Conservation (phyloP, 352 stramenopile species). For the Phytophthora macrochlamydospora region DNA sequence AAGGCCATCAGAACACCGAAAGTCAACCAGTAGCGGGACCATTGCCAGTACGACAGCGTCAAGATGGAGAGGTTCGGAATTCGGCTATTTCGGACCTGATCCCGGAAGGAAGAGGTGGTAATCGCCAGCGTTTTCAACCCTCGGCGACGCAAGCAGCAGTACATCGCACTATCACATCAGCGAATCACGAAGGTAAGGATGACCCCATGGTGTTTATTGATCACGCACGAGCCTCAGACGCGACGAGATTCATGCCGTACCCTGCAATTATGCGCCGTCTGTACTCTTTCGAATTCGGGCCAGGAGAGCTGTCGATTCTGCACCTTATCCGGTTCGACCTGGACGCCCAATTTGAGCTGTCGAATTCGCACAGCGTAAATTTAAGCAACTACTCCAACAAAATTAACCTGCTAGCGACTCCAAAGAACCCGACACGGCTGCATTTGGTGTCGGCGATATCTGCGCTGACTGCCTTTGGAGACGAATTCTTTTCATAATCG, state of each 20-base stretch:
- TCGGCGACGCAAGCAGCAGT: not conserved
- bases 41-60: not conserved
- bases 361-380: not conserved
- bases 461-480: not conserved
- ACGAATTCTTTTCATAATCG: not conserved
- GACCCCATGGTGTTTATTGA: not conserved
- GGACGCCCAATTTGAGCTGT: not conserved
- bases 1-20: not conserved
- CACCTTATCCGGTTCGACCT: not conserved
- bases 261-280: not conserved
- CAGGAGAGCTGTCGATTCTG: not conserved
- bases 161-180: not conserved
- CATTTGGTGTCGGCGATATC: not conserved
- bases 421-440: not conserved
- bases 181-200: not conserved
- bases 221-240: not conserved
- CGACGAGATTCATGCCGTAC: not conserved
- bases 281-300: not conserved
- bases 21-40: not conserved
- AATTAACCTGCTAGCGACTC: not conserved
- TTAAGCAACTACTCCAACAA: not conserved
- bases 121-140: not conserved
- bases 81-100: not conserved
- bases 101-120: not conserved
- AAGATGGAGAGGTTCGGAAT: not conserved